Base-by-base conservation (phyloP, 768 basidiomycete genomes). In the Cystoderma amianthinum region DNA sequence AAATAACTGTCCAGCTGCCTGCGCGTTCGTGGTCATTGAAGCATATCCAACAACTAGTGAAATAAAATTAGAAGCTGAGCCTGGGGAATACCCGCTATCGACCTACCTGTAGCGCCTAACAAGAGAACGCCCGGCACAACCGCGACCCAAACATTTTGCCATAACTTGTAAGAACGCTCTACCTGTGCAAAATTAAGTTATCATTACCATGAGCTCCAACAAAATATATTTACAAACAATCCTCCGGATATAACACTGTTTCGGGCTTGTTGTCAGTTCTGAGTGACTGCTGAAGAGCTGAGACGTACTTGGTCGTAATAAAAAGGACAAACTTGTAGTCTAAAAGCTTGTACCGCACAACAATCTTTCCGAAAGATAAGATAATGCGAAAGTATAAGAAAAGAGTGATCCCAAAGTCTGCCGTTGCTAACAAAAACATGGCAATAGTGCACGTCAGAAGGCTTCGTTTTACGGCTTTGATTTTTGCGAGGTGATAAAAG, bases 381-480 rank as follows among this genome's bases (percentile, higher is more conserved):
- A 49, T 48, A 21, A 50, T 47, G 20, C 48, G 49, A 35, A 56
- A 54, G 44, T 54, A 56, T 38, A 50, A 56, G 23, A 48, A 54
- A 11, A 44, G 34, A 1, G 50, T 51, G 17, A 54, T 20, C 28
- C 48, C 40, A 30, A 56, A 47, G 33, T 56, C 55, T 1, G 51
- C 49, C 20, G 52, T 48, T 2, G 47, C 52, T n/a, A 56, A 44
- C 22, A 41, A 9, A 34, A 56, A 56, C 17, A 54, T 39, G 10
- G 46, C 38, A 2, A 44, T 42, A 10, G 43, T 39, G 3, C 47
- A 40, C 9, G 42, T n/a, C 10, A 54, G 41, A 6, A 50, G 28
- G 18, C 25, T 39, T 34, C 42, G 41, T 38, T 35, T 45, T 5
- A 46, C 20, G 5, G 24, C 30, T 24, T 48, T 49, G 23, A 36